Evolutionary conservation across 2,329 filamentous ascomycete species (phyloP).

Genomic region (Nemania abortiva): DNA sequence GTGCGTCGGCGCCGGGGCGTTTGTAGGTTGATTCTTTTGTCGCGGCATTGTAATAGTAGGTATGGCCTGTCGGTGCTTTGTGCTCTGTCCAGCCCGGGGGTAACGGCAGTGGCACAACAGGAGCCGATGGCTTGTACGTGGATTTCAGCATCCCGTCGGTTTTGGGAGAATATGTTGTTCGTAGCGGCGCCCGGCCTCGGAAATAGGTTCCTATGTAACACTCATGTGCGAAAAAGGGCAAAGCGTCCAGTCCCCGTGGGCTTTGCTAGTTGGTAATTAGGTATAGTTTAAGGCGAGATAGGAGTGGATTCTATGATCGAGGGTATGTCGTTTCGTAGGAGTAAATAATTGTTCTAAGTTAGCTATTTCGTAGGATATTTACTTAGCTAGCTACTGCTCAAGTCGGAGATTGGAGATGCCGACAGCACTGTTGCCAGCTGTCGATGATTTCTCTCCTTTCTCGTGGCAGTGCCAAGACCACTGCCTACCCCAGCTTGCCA

Average conservation of each 20-base stretch:
- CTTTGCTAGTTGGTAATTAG: neutral
- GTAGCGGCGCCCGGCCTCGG: neutral
- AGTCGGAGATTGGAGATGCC: conserved; percentile 18
- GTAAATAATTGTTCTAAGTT: neutral
- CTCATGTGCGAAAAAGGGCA: neutral
- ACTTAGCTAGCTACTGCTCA: neutral
- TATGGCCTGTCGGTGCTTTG: conserved; percentile 86
- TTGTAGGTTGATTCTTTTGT: conserved; percentile 91
- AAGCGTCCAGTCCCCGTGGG: neutral
- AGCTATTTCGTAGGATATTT: neutral
- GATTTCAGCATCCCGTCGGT: conserved; percentile 74
- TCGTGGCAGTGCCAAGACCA: neutral
- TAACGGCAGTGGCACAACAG: conserved; percentile 69
- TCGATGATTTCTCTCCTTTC: neutral
- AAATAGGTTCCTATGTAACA: neutral
- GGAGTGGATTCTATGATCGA: neutral
- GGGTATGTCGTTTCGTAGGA: neutral
- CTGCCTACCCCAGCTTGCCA: neutral
- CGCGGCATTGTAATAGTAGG: conserved; percentile 86
- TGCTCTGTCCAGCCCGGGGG: conserved; percentile 93
- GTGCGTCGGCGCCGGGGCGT: conserved; percentile 66
- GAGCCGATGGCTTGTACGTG: conserved; percentile 73
- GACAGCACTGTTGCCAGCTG: conserved; percentile 12
- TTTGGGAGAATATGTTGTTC: neutral
- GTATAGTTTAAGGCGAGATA: neutral